A percentile compares a stretch with the other conserved stretches of the same genome.
phyloP scores from a whole-genome alignment of 2,329 filamentous ascomycete genomes.

The Colletotrichum sp. region DNA sequence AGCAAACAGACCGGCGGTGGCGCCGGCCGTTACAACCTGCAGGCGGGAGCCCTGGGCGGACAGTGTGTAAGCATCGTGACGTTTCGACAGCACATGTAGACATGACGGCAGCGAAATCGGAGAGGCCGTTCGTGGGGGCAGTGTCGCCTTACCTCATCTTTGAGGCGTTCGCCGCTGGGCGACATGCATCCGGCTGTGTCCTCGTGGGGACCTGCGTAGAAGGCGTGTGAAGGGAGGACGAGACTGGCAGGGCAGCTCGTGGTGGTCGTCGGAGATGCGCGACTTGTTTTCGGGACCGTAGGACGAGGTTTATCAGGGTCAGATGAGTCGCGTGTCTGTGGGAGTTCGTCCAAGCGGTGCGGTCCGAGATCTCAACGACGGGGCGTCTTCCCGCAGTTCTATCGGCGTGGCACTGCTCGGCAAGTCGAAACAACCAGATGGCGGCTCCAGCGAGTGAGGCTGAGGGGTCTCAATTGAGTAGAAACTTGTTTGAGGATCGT shows the following conservation, averaged over 20 bases:
- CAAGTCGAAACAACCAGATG: slow-evolving; percentile 4
- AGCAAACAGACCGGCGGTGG: slow-evolving; percentile 82
- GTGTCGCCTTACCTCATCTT: slow-evolving; percentile 58
- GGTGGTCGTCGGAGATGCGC: not conserved
- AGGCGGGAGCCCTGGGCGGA: slow-evolving; percentile 54
- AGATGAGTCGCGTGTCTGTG: slow-evolving; percentile 16
- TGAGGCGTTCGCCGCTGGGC: slow-evolving; percentile 48
- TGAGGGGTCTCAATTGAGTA: slow-evolving; percentile 15
- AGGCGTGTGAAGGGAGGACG: not conserved
- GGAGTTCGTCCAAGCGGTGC: slow-evolving; percentile 11
- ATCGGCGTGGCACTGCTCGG: slow-evolving; percentile 8
- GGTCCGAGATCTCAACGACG: not conserved
- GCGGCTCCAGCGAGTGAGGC: slow-evolving; percentile 4
- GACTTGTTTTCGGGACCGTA: slow-evolving; percentile 11
- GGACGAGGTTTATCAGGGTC: slow-evolving; percentile 7
- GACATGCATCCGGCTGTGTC: slow-evolving; percentile 38
- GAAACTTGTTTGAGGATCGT: slow-evolving; percentile 4
- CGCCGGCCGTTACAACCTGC: slow-evolving; percentile 62
- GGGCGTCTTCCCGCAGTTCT: not conserved
- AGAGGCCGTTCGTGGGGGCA: not conserved
- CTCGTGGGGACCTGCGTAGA: slow-evolving; percentile 13
- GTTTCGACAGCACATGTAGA: not conserved
- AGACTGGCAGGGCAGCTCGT: not conserved
- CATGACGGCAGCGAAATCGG: not conserved
- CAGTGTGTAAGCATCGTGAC: slow-evolving; percentile 16